Percentiles rank a stretch among this genome's conserved stretches.
Evolutionary conservation across 495 filamentous ascomycete genomes (phyloP).

Genomic region (Tuber brumale): DNA sequence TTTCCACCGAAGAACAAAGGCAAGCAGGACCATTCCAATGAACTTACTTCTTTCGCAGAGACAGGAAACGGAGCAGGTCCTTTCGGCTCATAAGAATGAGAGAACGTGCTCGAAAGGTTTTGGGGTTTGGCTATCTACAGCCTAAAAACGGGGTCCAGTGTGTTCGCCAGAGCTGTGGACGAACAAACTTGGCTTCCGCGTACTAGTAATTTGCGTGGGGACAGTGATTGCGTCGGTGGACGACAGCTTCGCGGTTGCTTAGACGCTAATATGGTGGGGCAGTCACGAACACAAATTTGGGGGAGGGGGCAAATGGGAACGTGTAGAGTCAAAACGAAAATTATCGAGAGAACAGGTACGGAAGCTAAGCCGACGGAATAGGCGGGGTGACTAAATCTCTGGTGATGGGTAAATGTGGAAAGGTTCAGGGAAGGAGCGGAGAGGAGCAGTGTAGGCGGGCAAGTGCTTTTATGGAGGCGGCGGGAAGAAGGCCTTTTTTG

Average conservation of each 20-base stretch:
- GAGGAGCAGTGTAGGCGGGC: constrained; percentile 1
- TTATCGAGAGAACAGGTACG: constrained; percentile 1
- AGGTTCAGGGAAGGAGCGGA: constrained; percentile 18
- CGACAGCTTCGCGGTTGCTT: constrained; percentile 33
- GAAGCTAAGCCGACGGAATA: constrained; percentile 11
- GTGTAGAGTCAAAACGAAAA: neutral
- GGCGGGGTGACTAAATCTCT: constrained; percentile 8
- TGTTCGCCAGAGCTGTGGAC: constrained; percentile 42
- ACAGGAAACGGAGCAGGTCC: constrained; percentile 90
- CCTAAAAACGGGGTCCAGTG: constrained; percentile 40
- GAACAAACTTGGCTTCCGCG: constrained; percentile 39
- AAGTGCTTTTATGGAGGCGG: constrained; percentile 3
- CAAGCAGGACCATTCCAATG: neutral
- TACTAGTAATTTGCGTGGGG: constrained; percentile 8
- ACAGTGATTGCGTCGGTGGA: constrained; percentile 16
- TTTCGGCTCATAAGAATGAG: constrained; percentile 74
- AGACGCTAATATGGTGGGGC: neutral
- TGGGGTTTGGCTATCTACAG: constrained; percentile 39
- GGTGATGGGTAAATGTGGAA: constrained; percentile 10
- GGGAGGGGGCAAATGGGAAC: neutral
- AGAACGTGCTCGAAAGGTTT: constrained; percentile 34
- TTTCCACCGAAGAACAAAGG: neutral
- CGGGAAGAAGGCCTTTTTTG: constrained; percentile 22
- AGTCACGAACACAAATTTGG: constrained; percentile 1
- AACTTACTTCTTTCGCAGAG: constrained; percentile 89